phyloP scores from a whole-genome alignment of 2,329 filamentous ascomycete genomes.

The Fusarium annulatum region DNA sequence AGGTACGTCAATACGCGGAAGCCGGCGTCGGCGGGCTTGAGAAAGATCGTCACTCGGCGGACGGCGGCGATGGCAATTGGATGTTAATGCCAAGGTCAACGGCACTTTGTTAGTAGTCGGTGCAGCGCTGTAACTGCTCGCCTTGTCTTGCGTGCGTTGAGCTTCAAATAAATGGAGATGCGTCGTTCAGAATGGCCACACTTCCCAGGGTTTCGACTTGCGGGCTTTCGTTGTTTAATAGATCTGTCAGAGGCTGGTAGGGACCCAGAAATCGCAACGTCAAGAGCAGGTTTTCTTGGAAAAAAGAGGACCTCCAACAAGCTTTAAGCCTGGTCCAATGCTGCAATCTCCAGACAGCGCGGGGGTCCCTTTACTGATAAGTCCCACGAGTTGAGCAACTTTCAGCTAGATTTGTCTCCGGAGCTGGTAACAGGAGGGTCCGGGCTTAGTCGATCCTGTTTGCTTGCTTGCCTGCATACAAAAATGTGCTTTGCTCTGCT shows the following conservation, averaged over 20 bases:
- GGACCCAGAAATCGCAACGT: conserved; percentile 33
- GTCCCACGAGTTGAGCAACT: conserved; percentile 11
- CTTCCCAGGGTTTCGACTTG: conserved; percentile 10
- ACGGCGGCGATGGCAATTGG: conserved; percentile 18
- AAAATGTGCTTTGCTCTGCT: background rate
- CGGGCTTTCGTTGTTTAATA: conserved; percentile 40
- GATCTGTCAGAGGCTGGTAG: conserved; percentile 35
- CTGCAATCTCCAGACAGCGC: conserved; percentile 30
- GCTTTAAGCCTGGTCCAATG: conserved; percentile 33
- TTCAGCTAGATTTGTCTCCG: conserved; percentile 13
- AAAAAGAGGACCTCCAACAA: conserved; percentile 39
- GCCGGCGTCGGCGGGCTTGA: conserved; percentile 25
- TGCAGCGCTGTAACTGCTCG: conserved; percentile 1
- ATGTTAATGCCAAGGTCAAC: background rate
- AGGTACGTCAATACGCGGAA: conserved; percentile 21
- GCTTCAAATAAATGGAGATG: conserved; percentile 10
- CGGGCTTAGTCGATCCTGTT: conserved; percentile 1
- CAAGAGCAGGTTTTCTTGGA: conserved; percentile 43
- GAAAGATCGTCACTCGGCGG: conserved; percentile 30
- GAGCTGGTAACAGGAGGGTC: conserved; percentile 22
- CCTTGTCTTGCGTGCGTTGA: conserved; percentile 7
- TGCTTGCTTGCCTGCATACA: conserved; percentile 5
- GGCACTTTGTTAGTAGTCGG: background rate
- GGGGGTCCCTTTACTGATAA: conserved; percentile 32
- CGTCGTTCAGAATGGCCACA: conserved; percentile 13